Base-by-base conservation (phyloP, 805 yeast species). In the Metschnikowia arizonensis region DNA sequence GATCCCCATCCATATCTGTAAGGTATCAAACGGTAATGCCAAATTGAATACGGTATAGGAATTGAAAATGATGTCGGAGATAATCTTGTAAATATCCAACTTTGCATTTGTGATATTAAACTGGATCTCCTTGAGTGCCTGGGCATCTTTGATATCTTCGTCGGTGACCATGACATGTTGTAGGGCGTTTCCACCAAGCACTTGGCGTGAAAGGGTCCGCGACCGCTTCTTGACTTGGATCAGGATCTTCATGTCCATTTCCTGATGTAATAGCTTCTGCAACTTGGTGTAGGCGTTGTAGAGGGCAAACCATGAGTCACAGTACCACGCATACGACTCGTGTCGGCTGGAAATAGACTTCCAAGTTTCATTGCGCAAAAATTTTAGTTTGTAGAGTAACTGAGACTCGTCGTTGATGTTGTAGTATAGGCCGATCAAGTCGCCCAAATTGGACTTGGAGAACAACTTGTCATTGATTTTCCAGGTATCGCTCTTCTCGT, bases 241-340 rank as follows among this genome's bases (percentile, higher is more conserved):
- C 58, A 77, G 83, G 36, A 83, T 76, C 50, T 68, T 72, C 26
- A 81, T 50, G 43, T 78, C 81, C 52, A 73, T 63, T 54, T 81
- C 84, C 51, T 72, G 71, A 34, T 69, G 74, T 11, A 64, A 61
- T 19, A 78, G 63, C n/a, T 56, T 57, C 33, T 65, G 64, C 42
- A 79, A 63, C 44, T 69, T 68, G 14, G 60, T 63, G 57, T 73
- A 72, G 18, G 80, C 76, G 45, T 74, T 74, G 58, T 78, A 77
- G 41, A 83, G 59, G 1, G 80, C 80, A 12, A 82, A 60, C 46
- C 83, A 51, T 15, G 85, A 79, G 56, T 81, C 85, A 44, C 73
- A 72, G 64, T 81, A 81, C 90, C 91, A 84, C 0, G 87, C 80
- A 31, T 77, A 65, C 2, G 81, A 69, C 61, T 82, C 88, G 59